Conservation (phyloP, 1,284 basidiomycete species). For the Fistulinella staudtii region DNA sequence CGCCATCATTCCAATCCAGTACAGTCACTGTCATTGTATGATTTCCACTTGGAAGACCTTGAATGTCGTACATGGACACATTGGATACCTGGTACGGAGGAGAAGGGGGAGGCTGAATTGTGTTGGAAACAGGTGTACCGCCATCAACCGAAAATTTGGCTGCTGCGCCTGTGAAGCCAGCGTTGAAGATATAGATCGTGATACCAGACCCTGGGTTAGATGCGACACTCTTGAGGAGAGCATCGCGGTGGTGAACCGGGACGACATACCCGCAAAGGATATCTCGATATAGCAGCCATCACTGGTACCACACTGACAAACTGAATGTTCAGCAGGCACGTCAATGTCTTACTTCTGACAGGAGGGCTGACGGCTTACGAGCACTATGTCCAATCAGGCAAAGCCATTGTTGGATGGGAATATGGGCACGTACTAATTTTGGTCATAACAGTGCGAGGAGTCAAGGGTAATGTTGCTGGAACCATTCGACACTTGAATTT, state of each 20-base stretch:
- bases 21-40: constrained; percentile 25
- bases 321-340: constrained; percentile 4
- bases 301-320: constrained; percentile 12
- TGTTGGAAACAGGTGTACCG: constrained; percentile 1
- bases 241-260: background rate
- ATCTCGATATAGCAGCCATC: constrained; percentile 20
- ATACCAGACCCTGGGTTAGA: constrained; percentile 22
- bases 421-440: constrained; percentile 22
- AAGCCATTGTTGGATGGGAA: background rate
- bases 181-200: constrained; percentile 25
- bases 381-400: constrained; percentile 12
- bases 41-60: constrained; percentile 14
- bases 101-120: constrained; percentile 8
- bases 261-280: constrained; percentile 20
- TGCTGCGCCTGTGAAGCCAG: constrained; percentile 18
- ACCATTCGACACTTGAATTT: too few species aligned
- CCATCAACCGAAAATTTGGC: constrained; percentile 23
- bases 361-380: constrained; percentile 9
- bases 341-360: background rate
- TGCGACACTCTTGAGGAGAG: constrained; percentile 1
- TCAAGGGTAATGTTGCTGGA: constrained; percentile 14
- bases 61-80: constrained; percentile 15
- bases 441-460: constrained; percentile 20
- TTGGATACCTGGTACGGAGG: constrained; percentile 22
- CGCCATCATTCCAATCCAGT: constrained; percentile 16